Conservation (phyloP, 768 basidiomycete species). For the Boletus reticulatus region DNA sequence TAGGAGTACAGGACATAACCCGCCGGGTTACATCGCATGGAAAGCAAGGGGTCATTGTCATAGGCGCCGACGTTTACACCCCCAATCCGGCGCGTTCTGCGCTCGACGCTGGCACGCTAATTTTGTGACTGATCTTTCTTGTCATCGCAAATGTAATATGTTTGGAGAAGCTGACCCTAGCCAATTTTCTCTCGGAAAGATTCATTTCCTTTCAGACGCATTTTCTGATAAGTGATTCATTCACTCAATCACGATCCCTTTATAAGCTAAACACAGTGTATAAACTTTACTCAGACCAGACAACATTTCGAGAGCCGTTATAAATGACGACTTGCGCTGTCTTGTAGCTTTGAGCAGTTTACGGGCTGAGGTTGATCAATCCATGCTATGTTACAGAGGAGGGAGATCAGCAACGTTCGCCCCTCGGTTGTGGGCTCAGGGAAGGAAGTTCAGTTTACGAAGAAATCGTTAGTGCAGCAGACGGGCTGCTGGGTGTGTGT, state of each 20-base stretch:
- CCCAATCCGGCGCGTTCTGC: not conserved
- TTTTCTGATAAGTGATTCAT: not conserved
- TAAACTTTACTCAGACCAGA: no score
- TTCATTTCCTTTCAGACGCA: no score
- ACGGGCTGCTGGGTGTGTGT: no score
- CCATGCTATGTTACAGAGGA: slow-evolving; percentile 1
- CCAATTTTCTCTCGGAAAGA: no score
- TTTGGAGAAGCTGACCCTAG: not conserved
- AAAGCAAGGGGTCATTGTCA: no score
- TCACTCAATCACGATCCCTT: no score
- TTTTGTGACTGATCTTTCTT: not conserved
- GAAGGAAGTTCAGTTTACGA: not conserved
- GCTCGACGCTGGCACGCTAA: not conserved
- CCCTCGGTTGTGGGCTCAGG: not conserved
- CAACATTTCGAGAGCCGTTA: not conserved
- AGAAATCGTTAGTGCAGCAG: not conserved
- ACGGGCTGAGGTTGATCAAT: slow-evolving; percentile 7
- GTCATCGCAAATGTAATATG: not conserved
- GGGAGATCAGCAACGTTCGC: not conserved
- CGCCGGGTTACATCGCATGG: no score
- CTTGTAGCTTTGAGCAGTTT: not conserved
- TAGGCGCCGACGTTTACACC: no score
- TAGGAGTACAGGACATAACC: no score
- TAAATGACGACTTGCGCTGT: not conserved
- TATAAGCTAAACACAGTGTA: no score